Percentiles rank a stretch among this genome's conserved stretches.
phyloP scores from a whole-genome alignment of 768 basidiomycete species.

The Trametes coccinea region DNA sequence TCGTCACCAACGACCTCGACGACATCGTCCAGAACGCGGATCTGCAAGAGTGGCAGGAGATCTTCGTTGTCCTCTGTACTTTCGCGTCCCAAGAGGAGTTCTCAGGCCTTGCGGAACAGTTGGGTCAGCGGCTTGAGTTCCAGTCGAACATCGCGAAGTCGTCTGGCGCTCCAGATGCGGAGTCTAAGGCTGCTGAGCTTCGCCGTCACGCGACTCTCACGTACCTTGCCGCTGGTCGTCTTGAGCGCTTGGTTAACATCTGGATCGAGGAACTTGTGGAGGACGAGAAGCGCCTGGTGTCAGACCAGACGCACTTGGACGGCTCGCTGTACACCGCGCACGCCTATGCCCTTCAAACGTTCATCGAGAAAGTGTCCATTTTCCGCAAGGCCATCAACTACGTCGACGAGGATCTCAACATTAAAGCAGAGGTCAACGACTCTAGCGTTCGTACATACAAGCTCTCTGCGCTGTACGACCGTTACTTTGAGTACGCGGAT shows the following conservation, averaged over 20 bases:
- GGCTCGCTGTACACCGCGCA: constrained; percentile 75
- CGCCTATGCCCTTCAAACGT: constrained; percentile 84
- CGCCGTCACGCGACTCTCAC: constrained; percentile 90
- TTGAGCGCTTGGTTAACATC: constrained; percentile 87
- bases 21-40: constrained; percentile 98
- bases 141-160: constrained; percentile 63
- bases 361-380: constrained; percentile 95
- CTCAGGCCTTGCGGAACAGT: constrained; percentile 82
- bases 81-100: constrained; percentile 89
- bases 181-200: constrained; percentile 49
- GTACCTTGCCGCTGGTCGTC: constrained; percentile 85
- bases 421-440: constrained; percentile 36
- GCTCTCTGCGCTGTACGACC: constrained; percentile 83
- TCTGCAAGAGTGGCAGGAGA: constrained; percentile 91
- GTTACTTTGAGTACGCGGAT: constrained; percentile 95
- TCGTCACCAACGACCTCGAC: constrained; percentile 87
- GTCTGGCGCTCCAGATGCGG: constrained; percentile 46
- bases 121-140: constrained; percentile 89
- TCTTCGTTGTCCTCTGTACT: constrained; percentile 94
- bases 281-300: constrained; percentile 64
- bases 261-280: constrained; percentile 90
- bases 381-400: constrained; percentile 88
- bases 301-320: constrained; percentile 40
- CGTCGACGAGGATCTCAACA: constrained; percentile 65
- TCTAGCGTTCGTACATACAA: constrained; percentile 70